Evolutionary conservation across 1,139 yeast genomes (phyloP).

Genomic region (Trichomonascaceae sp.): DNA sequence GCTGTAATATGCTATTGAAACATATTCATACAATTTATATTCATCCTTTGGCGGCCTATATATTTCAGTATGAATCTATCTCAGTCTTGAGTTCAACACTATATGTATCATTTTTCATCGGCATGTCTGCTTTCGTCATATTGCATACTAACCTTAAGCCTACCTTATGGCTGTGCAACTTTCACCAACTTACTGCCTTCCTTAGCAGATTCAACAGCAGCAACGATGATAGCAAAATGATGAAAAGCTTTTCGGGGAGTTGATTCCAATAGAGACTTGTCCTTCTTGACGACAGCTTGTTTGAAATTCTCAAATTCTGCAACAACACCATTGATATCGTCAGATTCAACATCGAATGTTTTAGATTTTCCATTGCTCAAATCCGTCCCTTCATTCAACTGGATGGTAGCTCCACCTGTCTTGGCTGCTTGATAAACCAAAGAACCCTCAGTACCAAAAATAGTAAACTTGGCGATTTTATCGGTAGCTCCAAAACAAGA

Average conservation of each 20-base stretch:
- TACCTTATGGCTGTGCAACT: conserved; percentile 35
- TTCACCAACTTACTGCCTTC: conserved; percentile 52
- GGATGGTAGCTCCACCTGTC: conserved; percentile 47
- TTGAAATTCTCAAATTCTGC: conserved; percentile 71
- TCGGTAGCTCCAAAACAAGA: conserved; percentile 85
- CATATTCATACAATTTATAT: not conserved
- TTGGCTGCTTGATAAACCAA: conserved; percentile 43
- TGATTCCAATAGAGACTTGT: conserved; percentile 51
- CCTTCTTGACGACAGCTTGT: conserved; percentile 59
- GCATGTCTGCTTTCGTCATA: not conserved
- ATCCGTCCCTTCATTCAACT: conserved; percentile 42
- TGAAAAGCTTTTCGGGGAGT: conserved; percentile 79
- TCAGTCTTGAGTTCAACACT: not conserved
- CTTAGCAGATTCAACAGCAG: conserved; percentile 66
- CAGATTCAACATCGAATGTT: conserved; percentile 41
- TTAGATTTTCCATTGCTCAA: conserved; percentile 34
- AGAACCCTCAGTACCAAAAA: conserved; percentile 76
- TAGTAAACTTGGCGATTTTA: conserved; percentile 57
- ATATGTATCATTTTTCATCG: not conserved
- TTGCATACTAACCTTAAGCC: not conserved
- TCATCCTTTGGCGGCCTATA: no score
- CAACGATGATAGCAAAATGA: conserved; percentile 84
- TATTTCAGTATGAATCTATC: not conserved
- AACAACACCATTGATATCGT: conserved; percentile 53
- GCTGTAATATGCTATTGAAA: no score